Evolutionary conservation across 257 asterid species (phyloP), one percentile per base, ranked within the genome.

Genomic region (Solanum chiquidenum): DNA sequence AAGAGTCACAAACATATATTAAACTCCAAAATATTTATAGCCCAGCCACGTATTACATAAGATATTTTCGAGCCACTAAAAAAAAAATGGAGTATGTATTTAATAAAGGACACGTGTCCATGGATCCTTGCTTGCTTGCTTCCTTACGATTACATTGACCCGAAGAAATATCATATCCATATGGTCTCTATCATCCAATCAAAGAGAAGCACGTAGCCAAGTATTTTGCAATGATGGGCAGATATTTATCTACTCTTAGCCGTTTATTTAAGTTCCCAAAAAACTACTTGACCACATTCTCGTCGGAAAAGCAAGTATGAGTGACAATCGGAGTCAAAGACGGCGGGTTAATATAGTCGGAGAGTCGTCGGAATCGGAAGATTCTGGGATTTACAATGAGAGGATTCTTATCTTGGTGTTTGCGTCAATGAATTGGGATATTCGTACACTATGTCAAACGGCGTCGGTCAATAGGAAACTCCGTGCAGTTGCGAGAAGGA

Each of bases 361-460:
- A 6, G n/a, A 52, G 62, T 52, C 23, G n/a, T 52, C 62, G 14
- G 88, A 87, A 82, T 31, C 82, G 80, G 75, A 31, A 12, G 90
- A 86, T 12, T 92, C 96, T 52, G 96, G 95, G 3, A 88, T 94
- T 6, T 90, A 92, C 79, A 90, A 95, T 93, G 98, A 96, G 91
- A 93, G 93, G 9, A 40, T 95, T 5, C 91, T 96, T 0, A 16
- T 92, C 1, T 71, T 93, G 2, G 92, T 95, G 4, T 92, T 95
- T 87, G 92, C 93, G 83, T 91, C 87, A 1, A 62, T 96, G 13
- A 91, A 92, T 21, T 96, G 98, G 98, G 98, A 96, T 66, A 94
- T 96, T 34, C 95, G 86, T 14, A 88, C 91, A 33, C 91, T 96
- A 40, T 92, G 95, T 88, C 91, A 80, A 3, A 79, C 90, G 66